phyloP scores from a whole-genome alignment of 2,329 filamentous ascomycete species.

The Sclerotinia sclerotiorum region DNA sequence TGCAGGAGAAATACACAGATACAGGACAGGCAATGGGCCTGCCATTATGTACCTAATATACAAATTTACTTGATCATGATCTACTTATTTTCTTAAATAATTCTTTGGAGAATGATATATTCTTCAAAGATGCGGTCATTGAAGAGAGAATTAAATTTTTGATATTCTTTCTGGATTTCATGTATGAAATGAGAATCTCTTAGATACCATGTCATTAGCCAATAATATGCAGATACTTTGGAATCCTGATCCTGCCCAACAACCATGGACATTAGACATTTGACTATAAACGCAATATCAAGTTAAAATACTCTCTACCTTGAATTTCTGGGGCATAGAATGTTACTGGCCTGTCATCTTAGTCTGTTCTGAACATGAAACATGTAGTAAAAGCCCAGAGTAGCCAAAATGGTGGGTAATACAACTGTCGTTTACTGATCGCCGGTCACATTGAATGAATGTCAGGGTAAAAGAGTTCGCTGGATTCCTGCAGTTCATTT shows the following conservation, averaged over 20 bases:
- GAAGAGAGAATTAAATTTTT: neutral
- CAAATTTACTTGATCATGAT: neutral
- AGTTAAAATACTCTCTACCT: neutral
- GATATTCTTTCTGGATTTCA: neutral
- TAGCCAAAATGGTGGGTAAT: neutral
- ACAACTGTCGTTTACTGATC: conserved; percentile 2
- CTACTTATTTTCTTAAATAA: neutral
- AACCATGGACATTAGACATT: too few species aligned
- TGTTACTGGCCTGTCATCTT: neutral
- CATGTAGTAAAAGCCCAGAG: neutral
- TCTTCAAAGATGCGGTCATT: neutral
- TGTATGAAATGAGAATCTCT: neutral
- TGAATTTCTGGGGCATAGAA: neutral
- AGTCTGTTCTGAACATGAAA: neutral
- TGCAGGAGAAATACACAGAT: neutral
- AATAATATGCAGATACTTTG: neutral
- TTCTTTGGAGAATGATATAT: neutral
- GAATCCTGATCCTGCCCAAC: too few species aligned
- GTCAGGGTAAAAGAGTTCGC: neutral
- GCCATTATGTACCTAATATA: neutral
- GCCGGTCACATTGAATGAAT: neutral
- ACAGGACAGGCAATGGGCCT: neutral
- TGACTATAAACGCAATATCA: neutral
- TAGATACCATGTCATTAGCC: neutral
- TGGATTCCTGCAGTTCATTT: neutral